Evolutionary conservation across 371 early-diverging fungal species (phyloP), one percentile per base, ranked within the genome.

Genomic region (Parasitella parasitica): DNA sequence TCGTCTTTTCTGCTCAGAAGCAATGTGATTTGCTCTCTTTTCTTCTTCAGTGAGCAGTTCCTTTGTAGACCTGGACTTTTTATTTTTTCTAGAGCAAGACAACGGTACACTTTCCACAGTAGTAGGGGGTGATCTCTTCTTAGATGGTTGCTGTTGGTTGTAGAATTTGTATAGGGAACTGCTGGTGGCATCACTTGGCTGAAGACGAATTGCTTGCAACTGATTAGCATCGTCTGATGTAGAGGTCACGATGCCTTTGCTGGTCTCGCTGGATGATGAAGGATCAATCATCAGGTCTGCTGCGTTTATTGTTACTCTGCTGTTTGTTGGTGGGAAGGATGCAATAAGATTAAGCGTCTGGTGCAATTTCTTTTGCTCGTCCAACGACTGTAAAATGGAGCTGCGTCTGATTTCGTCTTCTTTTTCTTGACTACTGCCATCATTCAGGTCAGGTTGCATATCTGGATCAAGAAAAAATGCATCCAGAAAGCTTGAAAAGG

Each of bases 21-120:
- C 91, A 72, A 95, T 93, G 74, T 95, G 95, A 72, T 94, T 95
- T 22, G 90, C 88, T 61, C 91, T 81, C 75, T 95, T 95, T 57
- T 95, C 94, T 16, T 90, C 84, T 39, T 92, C 93, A 0, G 94
- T 91, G 57, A 96, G 68, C 18, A 95, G 73, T 61, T 92, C 89
- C 35, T 78, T 81, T 8, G 64, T 71, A 0, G 61, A 32, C 28
- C 53, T 49, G 4, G 37, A 0, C 20, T 54, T 61, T 16, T 61
- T 61, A 38, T 11, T 26, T 6, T 2, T 11, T 27, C 20, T 39
- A 37, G 38, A 37, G 20, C 27, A 48, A 1, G 15, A 48, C 12
- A 27, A 48, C 6, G 13, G 12, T 5, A 12, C 38, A 38, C 54
- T 32, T 41, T 56, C 24, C n/a, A n/a, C n/a, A 38, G 30, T 18